Evolutionary conservation across 495 filamentous ascomycete species (phyloP), one percentile per base, ranked within the genome.

Genomic region (Xylona heveae): DNA sequence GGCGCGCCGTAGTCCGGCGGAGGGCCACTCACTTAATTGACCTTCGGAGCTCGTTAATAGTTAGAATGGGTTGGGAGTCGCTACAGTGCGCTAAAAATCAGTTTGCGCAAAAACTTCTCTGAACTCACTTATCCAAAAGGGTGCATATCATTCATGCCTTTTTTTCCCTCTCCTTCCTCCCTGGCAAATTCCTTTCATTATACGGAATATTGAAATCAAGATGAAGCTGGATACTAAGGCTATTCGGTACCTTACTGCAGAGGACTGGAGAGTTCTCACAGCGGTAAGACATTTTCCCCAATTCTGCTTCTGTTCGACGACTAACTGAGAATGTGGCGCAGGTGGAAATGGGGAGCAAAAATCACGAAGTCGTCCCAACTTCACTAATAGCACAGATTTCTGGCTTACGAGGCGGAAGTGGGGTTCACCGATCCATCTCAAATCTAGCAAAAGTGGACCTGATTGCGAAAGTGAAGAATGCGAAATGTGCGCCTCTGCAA

Each of bases 331-430:
- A 38, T 20, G 21, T 33, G 12, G 19, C 25, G 10, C 44, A 93
- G 83, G 76, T 84, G 42, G 88, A 99, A 53, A 71, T 71, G 47
- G 90, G 84, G 46, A 83, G 74, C 54, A 82, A 75, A 46, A 95
- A 95, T 61, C 88, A 99, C 54, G 88, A 95, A 57, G 61, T 95
- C 23, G 83, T 99, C 12, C 88, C 88, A 1, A 93, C 84, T 3
- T 62, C 80, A 3, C 54, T 99, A 38, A 94, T 95, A 33, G 66
- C 71, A 29, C 72, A 82, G 47, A 61, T 94, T 12, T 70, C 84
- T 2, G 71, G 78, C 28, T 66, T 95, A 21, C 69, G 77, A 28
- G 76, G 78, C 40, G 78, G 78, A 40, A 75, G 71, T 36, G 77
- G 79, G 24, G 81, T 92, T n/a, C 75, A 83, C 52, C 74, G 67